Evolutionary conservation across 2,329 filamentous ascomycete species (phyloP).

Genomic region (Fusarium goolgardi): DNA sequence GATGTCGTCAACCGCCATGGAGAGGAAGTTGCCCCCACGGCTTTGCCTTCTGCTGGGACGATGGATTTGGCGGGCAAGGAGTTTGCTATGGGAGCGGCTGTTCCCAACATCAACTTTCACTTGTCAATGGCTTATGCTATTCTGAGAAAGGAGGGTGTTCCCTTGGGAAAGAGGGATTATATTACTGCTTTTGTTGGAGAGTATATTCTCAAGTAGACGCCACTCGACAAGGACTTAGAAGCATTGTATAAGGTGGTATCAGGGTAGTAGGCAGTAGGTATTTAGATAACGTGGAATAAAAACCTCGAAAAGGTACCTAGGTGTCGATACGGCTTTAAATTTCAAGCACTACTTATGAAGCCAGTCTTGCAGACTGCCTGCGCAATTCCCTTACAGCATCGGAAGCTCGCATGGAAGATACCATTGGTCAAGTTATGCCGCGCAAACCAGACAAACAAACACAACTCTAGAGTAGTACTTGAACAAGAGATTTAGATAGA

Average conservation of each 20-base stretch:
- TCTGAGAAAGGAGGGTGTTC: constrained; percentile 67
- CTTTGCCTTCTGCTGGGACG: constrained; percentile 34
- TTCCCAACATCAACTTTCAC: constrained; percentile 73
- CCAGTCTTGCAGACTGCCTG: too few relatives aligned
- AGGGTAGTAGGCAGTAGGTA: too few relatives aligned
- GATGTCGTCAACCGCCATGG: constrained; percentile 48
- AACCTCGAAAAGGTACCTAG: too few relatives aligned
- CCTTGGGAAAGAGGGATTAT: constrained; percentile 68
- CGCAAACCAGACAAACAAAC: too few relatives aligned
- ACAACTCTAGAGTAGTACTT: too few relatives aligned
- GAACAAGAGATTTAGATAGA: too few relatives aligned
- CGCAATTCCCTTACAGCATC: too few relatives aligned
- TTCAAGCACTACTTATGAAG: too few relatives aligned
- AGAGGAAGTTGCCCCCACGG: constrained; percentile 43
- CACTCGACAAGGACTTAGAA: not conserved
- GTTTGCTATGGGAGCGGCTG: constrained; percentile 59
- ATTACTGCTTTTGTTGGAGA: constrained; percentile 47
- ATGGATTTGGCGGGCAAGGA: constrained; percentile 46
- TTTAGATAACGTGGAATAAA: too few relatives aligned
- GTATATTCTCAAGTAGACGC: constrained; percentile 35
- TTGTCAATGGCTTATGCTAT: constrained; percentile 67
- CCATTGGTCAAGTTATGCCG: too few relatives aligned
- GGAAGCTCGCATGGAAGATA: too few relatives aligned
- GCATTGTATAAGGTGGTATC: not conserved
- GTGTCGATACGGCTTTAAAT: too few relatives aligned